Base-by-base conservation (phyloP, 163 green algal genomes). In the Scenedesmus sp. region DNA sequence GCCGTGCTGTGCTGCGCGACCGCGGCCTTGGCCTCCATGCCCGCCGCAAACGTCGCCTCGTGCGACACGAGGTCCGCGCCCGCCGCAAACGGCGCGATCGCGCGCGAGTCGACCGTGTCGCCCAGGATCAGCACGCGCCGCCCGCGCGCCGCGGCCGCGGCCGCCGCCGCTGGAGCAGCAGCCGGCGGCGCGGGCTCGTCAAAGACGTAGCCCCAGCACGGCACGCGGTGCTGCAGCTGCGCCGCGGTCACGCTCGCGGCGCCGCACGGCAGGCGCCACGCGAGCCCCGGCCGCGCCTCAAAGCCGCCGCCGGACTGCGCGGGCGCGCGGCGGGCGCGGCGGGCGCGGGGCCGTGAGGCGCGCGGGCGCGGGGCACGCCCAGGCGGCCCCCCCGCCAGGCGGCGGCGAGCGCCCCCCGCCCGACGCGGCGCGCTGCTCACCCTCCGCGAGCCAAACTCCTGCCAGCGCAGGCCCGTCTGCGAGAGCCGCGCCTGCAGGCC, bases 181-280 rank as follows among this genome's bases (percentile, higher is more conserved):
- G 72, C 45, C 65, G 63, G 44, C 63, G 75, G 36, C 13, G 53
- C 10, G 29, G 20, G 20, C 44, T 53, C 48, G 78, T 89, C 62
- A 11, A 95, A 87, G 14, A 93, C 88, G 54, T 98, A 98, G 18
- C 96, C 96, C 91, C 91, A 98, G 88, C 95, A 98, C 10, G 93
- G 91, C 69, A 98, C 84, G 7, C 93, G 87, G 84, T 99, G 96
- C 82, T 94, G 88, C 74, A 99, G 90, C 86, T 96, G 92, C 20
- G 90, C 91, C 4, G 95, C 92, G 14, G 72, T 70, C 24, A 97
- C 89, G 14, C 24, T 45, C 7, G 74, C 34, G 31, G 69, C 34
- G 4, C 51, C 28, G n/a, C 64, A 60, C 0, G 47, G 58, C 2
- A 92, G 17, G 2, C 77, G 86, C 92, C 92, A 96, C 15, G 78